Conservation (phyloP, 129 eudicot species). For the Saposhnikovia divaricata region DNA sequence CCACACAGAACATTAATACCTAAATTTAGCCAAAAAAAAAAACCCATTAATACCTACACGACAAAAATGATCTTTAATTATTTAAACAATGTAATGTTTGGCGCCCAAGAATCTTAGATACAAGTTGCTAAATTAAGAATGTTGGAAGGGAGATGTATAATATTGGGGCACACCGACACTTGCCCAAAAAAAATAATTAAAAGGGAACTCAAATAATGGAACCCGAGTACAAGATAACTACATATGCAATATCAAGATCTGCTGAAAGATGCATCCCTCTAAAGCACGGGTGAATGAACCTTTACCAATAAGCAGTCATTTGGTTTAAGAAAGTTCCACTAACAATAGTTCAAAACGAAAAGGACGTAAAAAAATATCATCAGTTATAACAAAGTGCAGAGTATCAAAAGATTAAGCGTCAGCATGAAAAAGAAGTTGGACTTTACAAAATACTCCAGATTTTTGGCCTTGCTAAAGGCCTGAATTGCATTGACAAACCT, state of each 20-base stretch:
- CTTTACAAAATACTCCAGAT: neutral
- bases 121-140: neutral
- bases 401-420: neutral
- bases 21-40: slow-evolving; percentile 16
- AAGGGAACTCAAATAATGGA: neutral
- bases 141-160: neutral
- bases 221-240: neutral
- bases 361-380: neutral
- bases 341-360: neutral
- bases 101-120: neutral
- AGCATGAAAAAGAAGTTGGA: neutral
- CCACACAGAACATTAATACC: slow-evolving; percentile 94
- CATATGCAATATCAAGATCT: neutral
- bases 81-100: neutral
- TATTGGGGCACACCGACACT: neutral
- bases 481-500: slow-evolving; percentile 12
- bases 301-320: neutral
- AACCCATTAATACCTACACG: slow-evolving; percentile 74
- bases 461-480: neutral
- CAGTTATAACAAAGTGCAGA: neutral
- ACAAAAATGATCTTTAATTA: neutral
- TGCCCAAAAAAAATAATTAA: neutral
- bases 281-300: neutral
- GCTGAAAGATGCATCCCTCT: neutral
- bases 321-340: neutral